These are phyloP conservation scores for Fusarium sp. DNA, from an alignment of 2,329 filamentous ascomycete species.

Conservation along the genomic window DNA sequence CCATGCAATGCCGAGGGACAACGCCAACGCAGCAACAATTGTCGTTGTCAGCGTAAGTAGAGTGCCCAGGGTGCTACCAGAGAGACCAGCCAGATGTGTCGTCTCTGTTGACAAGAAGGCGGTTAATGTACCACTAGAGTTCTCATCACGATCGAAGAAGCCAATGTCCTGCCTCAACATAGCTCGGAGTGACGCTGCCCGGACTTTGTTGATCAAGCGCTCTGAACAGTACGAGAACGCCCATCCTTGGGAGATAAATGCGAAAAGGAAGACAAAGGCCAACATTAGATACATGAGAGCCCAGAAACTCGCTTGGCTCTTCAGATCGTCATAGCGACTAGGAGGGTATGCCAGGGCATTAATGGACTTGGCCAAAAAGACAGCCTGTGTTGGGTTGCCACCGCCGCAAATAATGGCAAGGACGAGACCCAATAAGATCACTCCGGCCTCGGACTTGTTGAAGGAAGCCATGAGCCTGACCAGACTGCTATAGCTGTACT, in stretches of 20 bases:
- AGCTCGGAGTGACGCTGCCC: neutral
- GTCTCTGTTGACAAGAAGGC: constrained; percentile 34
- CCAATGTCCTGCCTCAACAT: constrained; percentile 54
- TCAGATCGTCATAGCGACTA: neutral
- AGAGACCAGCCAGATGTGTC: constrained; percentile 10
- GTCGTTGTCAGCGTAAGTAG: constrained; percentile 8
- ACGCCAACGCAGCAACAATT: constrained; percentile 2
- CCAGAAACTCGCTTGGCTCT: constrained; percentile 55
- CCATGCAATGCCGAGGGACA: constrained; percentile 51
- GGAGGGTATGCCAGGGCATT: constrained; percentile 20
- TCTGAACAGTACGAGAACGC: constrained; percentile 39
- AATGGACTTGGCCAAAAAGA: constrained; percentile 44
- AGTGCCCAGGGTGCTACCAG: constrained; percentile 19
- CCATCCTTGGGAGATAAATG: constrained; percentile 43
- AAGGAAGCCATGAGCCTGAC: constrained; percentile 11
- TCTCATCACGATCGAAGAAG: constrained; percentile 42
- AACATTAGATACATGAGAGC: constrained; percentile 61
- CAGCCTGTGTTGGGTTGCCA: constrained; percentile 45
- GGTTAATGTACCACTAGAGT: constrained; percentile 38
- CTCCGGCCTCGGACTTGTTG: neutral
- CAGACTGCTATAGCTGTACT: neutral
- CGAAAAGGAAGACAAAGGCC: constrained; percentile 51
- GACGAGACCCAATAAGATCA: constrained; percentile 6
- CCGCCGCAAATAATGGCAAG: constrained; percentile 35
- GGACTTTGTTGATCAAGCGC: constrained; percentile 7